phyloP scores from a whole-genome alignment of 2,329 filamentous ascomycete genomes.

The Dryadomyces quercus-mongolicae region DNA sequence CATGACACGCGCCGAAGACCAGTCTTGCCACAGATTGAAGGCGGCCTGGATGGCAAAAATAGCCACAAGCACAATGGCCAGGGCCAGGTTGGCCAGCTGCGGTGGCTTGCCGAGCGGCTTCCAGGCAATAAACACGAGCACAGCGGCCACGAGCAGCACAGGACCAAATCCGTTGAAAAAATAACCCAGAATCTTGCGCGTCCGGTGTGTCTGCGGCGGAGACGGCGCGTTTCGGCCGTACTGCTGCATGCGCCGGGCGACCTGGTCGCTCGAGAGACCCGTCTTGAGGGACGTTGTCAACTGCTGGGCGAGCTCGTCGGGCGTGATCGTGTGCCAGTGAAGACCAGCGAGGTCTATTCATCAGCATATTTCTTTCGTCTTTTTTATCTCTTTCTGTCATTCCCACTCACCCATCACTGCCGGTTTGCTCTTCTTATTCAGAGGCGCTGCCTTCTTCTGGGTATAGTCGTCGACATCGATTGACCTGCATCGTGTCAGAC shows the following conservation, averaged over 20 bases:
- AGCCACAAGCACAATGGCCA: slow-evolving; percentile 59
- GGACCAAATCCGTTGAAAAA: slow-evolving; percentile 69
- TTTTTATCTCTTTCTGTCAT: neutral
- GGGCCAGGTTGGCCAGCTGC: slow-evolving; percentile 54
- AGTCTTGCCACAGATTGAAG: slow-evolving; percentile 63
- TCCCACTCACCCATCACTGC: slow-evolving; percentile 2
- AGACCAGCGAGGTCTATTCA: slow-evolving; percentile 50
- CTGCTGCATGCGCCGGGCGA: slow-evolving; percentile 38
- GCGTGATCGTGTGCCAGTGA: slow-evolving; percentile 54
- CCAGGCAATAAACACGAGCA: slow-evolving; percentile 69
- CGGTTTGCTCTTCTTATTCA: slow-evolving; percentile 28
- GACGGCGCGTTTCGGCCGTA: slow-evolving; percentile 58
- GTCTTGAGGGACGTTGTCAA: slow-evolving; percentile 41
- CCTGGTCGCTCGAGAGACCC: slow-evolving; percentile 50
- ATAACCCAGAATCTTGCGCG: slow-evolving; percentile 51
- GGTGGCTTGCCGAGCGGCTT: slow-evolving; percentile 62
- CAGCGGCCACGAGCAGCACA: slow-evolving; percentile 53
- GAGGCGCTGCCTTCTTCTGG: slow-evolving; percentile 29
- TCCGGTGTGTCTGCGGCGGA: slow-evolving; percentile 47
- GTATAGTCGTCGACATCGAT: slow-evolving; percentile 43
- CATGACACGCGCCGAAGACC: slow-evolving; percentile 67
- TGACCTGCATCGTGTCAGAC: slow-evolving; percentile 23
- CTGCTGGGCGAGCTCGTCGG: slow-evolving; percentile 45
- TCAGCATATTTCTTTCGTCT: neutral
- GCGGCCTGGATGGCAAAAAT: slow-evolving; percentile 59